A percentile compares a stretch with the other conserved stretches of the same genome.
Conservation (phyloP, 805 yeast genomes). For the Millerozyma acaciae region DNA sequence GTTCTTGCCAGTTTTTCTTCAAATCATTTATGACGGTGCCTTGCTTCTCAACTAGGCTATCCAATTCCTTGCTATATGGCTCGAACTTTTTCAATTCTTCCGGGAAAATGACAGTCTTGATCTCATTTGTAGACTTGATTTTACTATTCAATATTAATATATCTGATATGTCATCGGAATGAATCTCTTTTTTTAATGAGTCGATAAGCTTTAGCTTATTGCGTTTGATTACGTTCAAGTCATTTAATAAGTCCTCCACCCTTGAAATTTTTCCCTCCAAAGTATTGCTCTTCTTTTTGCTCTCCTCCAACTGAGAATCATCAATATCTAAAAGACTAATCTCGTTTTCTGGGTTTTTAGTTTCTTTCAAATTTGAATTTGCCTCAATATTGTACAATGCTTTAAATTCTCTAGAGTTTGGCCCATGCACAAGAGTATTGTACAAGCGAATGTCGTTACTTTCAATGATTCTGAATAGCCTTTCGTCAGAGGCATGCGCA, state of each 20-base stretch:
- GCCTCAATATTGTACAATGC: constrained; percentile 22
- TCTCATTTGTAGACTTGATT: constrained; percentile 53
- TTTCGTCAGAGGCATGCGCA: constrained; percentile 57
- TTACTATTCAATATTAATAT: constrained; percentile 62
- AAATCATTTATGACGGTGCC: constrained; percentile 38
- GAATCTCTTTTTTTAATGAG: constrained; percentile 67
- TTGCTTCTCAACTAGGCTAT: constrained; percentile 66
- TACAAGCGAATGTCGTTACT: constrained; percentile 23
- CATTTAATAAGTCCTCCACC: constrained; percentile 56
- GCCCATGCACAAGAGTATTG: constrained; percentile 35
- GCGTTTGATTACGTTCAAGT: constrained; percentile 56
- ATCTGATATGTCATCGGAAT: constrained; percentile 80
- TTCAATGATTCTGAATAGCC: constrained; percentile 46
- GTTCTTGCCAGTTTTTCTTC: constrained; percentile 25
- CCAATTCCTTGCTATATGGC: constrained; percentile 62
- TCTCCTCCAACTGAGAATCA: constrained; percentile 31
- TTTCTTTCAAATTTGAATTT: constrained; percentile 5
- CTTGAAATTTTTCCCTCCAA: constrained; percentile 36
- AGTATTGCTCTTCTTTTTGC: constrained; percentile 15
- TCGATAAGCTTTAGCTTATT: constrained; percentile 60
- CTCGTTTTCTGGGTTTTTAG: constrained; percentile 17
- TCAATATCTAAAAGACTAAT: constrained; percentile 68
- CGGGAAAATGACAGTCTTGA: constrained; percentile 53
- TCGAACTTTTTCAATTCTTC: constrained; percentile 75
- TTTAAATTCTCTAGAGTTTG: constrained; percentile 36